Evolutionary conservation across 1,284 basidiomycete genomes (phyloP), one percentile per base, ranked within the genome.

Genomic region (Puccinia brachypodii): DNA sequence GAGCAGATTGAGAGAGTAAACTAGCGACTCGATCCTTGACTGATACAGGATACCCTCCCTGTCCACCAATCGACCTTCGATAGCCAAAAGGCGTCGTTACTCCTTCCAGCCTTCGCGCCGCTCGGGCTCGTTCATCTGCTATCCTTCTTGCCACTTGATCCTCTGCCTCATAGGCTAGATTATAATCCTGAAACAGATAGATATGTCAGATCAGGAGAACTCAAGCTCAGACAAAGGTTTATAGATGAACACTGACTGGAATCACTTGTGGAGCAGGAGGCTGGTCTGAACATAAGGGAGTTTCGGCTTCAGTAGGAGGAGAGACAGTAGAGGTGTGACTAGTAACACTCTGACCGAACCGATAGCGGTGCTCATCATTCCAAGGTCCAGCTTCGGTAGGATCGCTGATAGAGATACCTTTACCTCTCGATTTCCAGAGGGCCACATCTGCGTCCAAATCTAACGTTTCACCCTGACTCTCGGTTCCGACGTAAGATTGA

Each of bases 381-480:
- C 47, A 58, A 3, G 72, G 31, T 4, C 53, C 77, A 3, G 72
- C 28, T 4, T 36, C 77, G 31, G 28, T 42, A 13, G 36, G 28
- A 47, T 68, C 36, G 19, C 62, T 56, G 14, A 14, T 36, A 19
- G 60, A 50, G 11, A 31, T 8, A 40, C 71, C 79, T 66, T 76
- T 81, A 19, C 47, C 72, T 38, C 60, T 81, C 44, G 72, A 66
- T 44, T 81, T 81, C 72, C 80, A 81, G 8, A 81, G 62, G 25
- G 80, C 80, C 25, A 81, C 80, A 69, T 81, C 80, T 14, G 80
- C 80, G 47, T 81, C 80, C 40, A 81, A 42, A 44, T 81, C 71
- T 14, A 75, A 44, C n/a, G 64, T 75, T 33, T 50, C 73, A 38
- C 72, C 58, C 53, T 62, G 74, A 14, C 19, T 64, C n/a, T 64